Evolutionary conservation across 768 basidiomycete species (phyloP).

Genomic region (Tricholoma bakamatsutake): DNA sequence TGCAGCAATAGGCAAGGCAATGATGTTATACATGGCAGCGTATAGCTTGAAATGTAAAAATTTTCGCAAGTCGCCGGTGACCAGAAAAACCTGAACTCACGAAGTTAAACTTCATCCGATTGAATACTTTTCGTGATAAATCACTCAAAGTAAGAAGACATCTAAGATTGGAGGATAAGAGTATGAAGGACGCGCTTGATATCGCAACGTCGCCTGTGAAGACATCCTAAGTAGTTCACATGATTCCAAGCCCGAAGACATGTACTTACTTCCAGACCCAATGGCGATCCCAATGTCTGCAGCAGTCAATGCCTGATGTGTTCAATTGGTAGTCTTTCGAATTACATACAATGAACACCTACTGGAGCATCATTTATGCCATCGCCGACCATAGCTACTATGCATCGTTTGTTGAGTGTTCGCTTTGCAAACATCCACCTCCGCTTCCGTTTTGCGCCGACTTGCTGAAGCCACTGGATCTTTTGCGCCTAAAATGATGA

Average conservation of each 20-base stretch:
- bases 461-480: constrained; percentile 46
- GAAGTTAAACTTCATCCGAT: constrained; percentile 71
- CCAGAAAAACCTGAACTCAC: constrained; percentile 34
- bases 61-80: neutral
- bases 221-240: constrained; percentile 5
- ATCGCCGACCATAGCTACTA: constrained; percentile 58
- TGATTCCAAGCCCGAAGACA: neutral
- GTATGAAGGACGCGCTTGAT: constrained; percentile 74
- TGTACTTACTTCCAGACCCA: constrained; percentile 56
- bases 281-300: constrained; percentile 61
- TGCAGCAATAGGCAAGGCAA: constrained; percentile 70
- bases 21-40: constrained; percentile 63
- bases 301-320: constrained; percentile 39
- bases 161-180: constrained; percentile 62
- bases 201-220: constrained; percentile 58
- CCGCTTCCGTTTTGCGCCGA: constrained; percentile 3
- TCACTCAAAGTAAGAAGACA: constrained; percentile 55
- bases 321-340: neutral
- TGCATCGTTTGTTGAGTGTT: constrained; percentile 27
- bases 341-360: constrained; percentile 5
- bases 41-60: constrained; percentile 39
- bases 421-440: neutral
- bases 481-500: constrained; percentile 41
- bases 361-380: constrained; percentile 61
- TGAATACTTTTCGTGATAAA: constrained; percentile 59